phyloP scores from a whole-genome alignment of 768 basidiomycete genomes.

The Macrolepiota dolichaula region DNA sequence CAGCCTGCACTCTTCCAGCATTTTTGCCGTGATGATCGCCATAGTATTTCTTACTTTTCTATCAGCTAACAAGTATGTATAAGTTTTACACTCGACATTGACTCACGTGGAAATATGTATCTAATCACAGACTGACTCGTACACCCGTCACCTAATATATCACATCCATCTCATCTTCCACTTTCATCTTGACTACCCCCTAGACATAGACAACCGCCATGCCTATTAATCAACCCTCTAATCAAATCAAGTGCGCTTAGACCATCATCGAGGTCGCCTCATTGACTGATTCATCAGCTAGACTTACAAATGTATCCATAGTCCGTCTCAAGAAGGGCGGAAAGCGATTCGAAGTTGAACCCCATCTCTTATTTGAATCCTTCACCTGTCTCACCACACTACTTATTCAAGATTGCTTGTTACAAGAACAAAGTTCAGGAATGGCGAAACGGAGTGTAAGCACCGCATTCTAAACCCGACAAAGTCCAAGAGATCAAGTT shows the following conservation, averaged over 20 bases:
- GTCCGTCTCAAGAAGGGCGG: conserved; percentile 96
- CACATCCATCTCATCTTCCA: background rate
- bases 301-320: conserved; percentile 95
- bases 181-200: background rate
- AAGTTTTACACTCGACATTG: background rate
- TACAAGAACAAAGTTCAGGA: conserved; percentile 99
- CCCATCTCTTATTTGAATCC: conserved; percentile 2
- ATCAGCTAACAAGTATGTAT: too few species aligned
- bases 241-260: conserved; percentile 73
- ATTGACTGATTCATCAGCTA: conserved; percentile 23
- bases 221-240: conserved; percentile 81
- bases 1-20: too few species aligned
- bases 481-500: background rate
- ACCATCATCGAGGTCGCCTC: background rate
- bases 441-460: conserved; percentile 88
- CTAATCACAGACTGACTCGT: background rate
- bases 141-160: background rate
- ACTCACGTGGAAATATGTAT: background rate
- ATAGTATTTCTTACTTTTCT: background rate
- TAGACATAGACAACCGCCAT: conserved; percentile 23
- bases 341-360: conserved; percentile 87
- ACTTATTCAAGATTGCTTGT: conserved; percentile 71
- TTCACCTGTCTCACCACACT: background rate
- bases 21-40: background rate
- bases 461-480: conserved; percentile 10